These are phyloP conservation scores for Hortiboletus campestris DNA, from an alignment of 768 basidiomycete genomes.

Conservation along the genomic window DNA sequence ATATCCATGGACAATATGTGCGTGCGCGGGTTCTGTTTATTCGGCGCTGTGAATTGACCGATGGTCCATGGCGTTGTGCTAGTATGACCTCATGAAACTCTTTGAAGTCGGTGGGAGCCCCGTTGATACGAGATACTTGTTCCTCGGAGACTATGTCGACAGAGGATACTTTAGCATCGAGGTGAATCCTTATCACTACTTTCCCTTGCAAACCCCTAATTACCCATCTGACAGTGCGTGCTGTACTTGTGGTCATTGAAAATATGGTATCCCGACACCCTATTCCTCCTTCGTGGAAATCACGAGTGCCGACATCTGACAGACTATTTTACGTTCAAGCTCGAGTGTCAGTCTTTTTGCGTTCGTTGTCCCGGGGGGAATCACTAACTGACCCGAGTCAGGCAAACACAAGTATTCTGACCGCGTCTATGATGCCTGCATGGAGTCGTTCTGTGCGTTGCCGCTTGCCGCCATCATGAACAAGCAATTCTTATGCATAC, in stretches of 20 bases:
- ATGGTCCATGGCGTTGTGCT: background rate
- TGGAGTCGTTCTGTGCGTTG: conserved; percentile 95
- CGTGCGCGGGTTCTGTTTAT: conserved; percentile 29
- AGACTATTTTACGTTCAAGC: conserved; percentile 98
- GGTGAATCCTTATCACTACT: conserved; percentile 40
- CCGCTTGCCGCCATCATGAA: conserved; percentile 99
- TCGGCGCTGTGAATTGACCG: conserved; percentile 17
- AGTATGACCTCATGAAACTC: conserved; percentile 95
- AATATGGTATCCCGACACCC: conserved; percentile 98
- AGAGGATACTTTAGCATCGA: conserved; percentile 93
- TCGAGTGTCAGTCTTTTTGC: conserved; percentile 71
- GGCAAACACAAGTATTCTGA: conserved; percentile 99
- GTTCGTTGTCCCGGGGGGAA: background rate
- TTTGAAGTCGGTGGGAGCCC: conserved; percentile 94
- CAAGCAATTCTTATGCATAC: conserved; percentile 98
- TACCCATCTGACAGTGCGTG: conserved; percentile 64
- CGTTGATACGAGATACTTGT: conserved; percentile 90
- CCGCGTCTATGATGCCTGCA: conserved; percentile 93
- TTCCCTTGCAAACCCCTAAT: background rate
- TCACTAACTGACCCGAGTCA: conserved; percentile 31
- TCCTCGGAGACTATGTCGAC: conserved; percentile 92
- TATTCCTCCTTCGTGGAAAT: conserved; percentile 96
- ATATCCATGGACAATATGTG: conserved; percentile 99
- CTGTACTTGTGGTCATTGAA: conserved; percentile 97
- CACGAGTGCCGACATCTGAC: conserved; percentile 99